A percentile compares a stretch with the other conserved stretches of the same genome.
Evolutionary conservation across 257 asterid genomes (phyloP).

Genomic region (Ocimum tenuiflorum): DNA sequence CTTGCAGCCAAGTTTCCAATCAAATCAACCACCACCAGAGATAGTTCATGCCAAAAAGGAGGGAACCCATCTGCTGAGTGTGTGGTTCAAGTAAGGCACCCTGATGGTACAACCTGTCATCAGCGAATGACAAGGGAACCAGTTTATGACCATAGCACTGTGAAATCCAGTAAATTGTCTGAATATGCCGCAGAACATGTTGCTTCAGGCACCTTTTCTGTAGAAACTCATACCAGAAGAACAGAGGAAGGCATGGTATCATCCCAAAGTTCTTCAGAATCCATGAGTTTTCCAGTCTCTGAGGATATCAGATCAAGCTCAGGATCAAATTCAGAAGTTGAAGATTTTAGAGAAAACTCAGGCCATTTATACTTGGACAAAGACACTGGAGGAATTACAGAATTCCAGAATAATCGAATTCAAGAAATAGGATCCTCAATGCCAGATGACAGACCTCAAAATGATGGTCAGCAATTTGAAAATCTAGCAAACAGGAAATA

Average conservation of each 20-base stretch:
- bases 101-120: constrained; percentile 48
- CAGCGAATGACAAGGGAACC: constrained; percentile 30
- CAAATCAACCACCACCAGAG: constrained; percentile 23
- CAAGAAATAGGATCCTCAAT: constrained; percentile 21
- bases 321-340: constrained; percentile 56
- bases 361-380: constrained; percentile 16
- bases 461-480: constrained; percentile 30
- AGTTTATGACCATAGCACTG: constrained; percentile 26
- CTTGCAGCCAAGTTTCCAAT: constrained; percentile 65
- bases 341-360: constrained; percentile 28
- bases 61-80: constrained; percentile 35
- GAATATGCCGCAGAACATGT: constrained; percentile 29
- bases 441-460: constrained; percentile 16
- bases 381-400: constrained; percentile 23
- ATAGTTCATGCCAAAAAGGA: constrained; percentile 24
- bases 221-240: constrained; percentile 26
- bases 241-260: constrained; percentile 43
- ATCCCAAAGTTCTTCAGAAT: constrained; percentile 62
- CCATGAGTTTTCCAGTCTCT: constrained; percentile 41
- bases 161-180: constrained; percentile 27
- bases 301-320: constrained; percentile 48
- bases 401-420: constrained; percentile 33
- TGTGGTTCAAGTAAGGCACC: constrained; percentile 38
- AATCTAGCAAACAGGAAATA: constrained; percentile 20
- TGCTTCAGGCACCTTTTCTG: constrained; percentile 13